A percentile compares a stretch with the other conserved stretches of the same genome.
phyloP scores from a whole-genome alignment of 345 rosid species.

The Litchi chinensis region DNA sequence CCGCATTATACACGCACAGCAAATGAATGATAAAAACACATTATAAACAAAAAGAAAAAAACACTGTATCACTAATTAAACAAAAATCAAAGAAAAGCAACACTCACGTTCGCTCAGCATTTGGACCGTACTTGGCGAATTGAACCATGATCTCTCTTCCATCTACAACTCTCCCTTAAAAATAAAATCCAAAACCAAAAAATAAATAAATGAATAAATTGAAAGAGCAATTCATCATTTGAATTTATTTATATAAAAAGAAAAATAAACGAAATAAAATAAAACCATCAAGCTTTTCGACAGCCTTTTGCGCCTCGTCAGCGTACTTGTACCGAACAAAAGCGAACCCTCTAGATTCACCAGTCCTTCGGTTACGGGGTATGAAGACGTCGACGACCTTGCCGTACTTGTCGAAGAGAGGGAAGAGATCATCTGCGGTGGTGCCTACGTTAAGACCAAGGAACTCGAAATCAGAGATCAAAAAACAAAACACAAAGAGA shows the following conservation, averaged over 20 bases:
- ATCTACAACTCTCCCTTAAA: conserved; percentile 37
- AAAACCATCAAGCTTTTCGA: conserved; percentile 64
- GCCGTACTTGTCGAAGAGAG: conserved; percentile 68
- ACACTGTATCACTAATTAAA: neutral
- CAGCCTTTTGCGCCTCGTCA: conserved; percentile 77
- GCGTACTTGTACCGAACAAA: conserved; percentile 68
- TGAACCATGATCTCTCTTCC: conserved; percentile 43
- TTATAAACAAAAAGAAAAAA: neutral
- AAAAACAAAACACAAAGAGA: neutral
- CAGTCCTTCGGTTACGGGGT: conserved; percentile 70
- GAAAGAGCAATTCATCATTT: neutral
- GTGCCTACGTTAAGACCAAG: conserved; percentile 44
- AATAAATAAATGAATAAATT: neutral
- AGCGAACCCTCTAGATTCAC: conserved; percentile 70
- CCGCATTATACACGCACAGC: neutral
- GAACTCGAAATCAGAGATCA: neutral
- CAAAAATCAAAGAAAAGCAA: neutral
- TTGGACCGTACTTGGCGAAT: conserved; percentile 43
- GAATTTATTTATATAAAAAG: neutral
- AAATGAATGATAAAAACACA: neutral
- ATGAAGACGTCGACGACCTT: conserved; percentile 73
- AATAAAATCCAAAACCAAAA: neutral
- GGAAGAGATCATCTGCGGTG: conserved; percentile 70
- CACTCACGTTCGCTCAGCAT: conserved; percentile 37
- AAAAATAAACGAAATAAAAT: neutral